Conservation (phyloP, 2,329 filamentous ascomycete species). For the Calcarisporium arbuscula region DNA sequence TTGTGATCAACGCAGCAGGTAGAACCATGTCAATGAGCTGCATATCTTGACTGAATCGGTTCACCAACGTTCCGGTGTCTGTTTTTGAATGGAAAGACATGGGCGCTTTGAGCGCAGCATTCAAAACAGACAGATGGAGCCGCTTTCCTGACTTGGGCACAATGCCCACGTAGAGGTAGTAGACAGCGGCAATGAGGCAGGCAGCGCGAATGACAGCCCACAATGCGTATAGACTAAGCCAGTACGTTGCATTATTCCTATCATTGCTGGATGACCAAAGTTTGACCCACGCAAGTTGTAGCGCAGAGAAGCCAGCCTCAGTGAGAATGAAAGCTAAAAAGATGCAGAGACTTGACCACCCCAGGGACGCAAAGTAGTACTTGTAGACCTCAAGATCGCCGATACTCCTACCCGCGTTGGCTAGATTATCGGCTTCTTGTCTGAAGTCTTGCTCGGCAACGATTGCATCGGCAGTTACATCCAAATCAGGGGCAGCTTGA, state of each 20-base stretch:
- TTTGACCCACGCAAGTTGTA: no score
- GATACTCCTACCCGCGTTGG: constrained; percentile 1
- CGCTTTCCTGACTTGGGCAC: constrained; percentile 18
- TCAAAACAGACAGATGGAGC: constrained; percentile 20
- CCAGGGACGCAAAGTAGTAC: constrained; percentile 12
- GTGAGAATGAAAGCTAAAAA: no score
- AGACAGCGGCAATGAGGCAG: constrained; percentile 4
- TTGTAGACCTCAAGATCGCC: constrained; percentile 11
- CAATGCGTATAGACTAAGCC: no score
- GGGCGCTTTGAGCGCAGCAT: constrained; percentile 24
- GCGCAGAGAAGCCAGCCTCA: no score
- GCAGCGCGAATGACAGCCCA: constrained; percentile 10
- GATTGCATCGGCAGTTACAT: constrained; percentile 7
- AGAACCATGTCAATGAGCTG: constrained; percentile 8
- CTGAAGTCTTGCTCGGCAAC: constrained; percentile 1
- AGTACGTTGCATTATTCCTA: no score
- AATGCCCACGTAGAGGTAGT: constrained; percentile 9
- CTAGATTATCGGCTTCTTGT: constrained; percentile 6
- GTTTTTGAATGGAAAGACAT: constrained; percentile 14
- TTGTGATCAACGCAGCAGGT: constrained; percentile 14
- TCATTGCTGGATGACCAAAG: no score
- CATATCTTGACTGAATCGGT: constrained; percentile 11
- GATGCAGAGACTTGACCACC: constrained; percentile 9
- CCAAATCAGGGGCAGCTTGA: constrained; percentile 5
- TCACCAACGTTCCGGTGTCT: constrained; percentile 6